Evolutionary conservation across 345 rosid genomes (phyloP), one percentile per base, ranked within the genome.

Genomic region (Citrus cavaleriei): DNA sequence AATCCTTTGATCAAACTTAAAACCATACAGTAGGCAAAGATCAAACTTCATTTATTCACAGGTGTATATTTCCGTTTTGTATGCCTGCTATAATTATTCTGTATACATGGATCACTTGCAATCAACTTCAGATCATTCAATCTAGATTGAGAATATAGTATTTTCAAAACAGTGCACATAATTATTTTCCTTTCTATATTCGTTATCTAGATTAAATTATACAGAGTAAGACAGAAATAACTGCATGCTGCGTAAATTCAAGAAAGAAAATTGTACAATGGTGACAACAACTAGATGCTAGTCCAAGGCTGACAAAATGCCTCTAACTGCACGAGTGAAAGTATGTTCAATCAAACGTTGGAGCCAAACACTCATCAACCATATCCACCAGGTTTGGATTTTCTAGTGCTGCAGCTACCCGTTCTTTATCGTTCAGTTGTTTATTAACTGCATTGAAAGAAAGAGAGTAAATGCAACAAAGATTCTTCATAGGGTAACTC

Each of bases 391-490:
- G 91, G 85, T 88, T 88, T 42, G 99, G 98, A 85, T 91, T 97
- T 90, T 97, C 98, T 81, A 94, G 75, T 28, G 99, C 98, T 63
- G 98, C 97, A 6, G 98, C 95, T 2, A 94, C 94, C 78, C 99
- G 87, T 77, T 94, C 98, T 85, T 93, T 93, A 71, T 97, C 99
- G 51, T 97, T 94, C 74, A 94, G 85, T 72, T 94, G 99, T 78
- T 97, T 93, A 68, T 94, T 96, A 68, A 96, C 99, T 96, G 95
- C 92, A 82, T 37, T 55, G 27, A 38, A 12, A 27, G 18, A 34
- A 13, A 10, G 38, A 16, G 6, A 9, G 27, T 10, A 5, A 76
- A 24, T 35, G 72, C 51, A 57, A 14, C 25, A 0, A 38, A 58
- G 37, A n/a, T 59, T 73, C 14, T 37, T 72, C 0, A 2, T 4